Conservation (phyloP, 495 filamentous ascomycete species). For the Cercophora sp. region DNA sequence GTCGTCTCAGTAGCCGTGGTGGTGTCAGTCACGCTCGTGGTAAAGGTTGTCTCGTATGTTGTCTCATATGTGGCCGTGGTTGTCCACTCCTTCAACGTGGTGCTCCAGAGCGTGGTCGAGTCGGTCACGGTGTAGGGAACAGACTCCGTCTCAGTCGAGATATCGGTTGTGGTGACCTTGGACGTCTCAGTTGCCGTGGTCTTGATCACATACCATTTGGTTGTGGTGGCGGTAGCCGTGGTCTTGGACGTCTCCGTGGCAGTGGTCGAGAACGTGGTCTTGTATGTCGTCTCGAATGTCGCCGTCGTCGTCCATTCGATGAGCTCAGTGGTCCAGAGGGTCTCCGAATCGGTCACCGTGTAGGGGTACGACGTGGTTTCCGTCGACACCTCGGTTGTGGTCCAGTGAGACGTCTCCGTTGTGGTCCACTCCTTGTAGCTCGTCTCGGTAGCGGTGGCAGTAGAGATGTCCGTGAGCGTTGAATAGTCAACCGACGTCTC, state of each 20-base stretch:
- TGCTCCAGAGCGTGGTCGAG: conserved; percentile 18
- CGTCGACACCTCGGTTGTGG: conserved; percentile 20
- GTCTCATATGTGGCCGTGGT: not conserved
- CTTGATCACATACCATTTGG: conserved; percentile 18
- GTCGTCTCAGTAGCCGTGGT: conserved; percentile 8
- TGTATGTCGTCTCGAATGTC: conserved; percentile 1
- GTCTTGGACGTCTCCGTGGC: no score
- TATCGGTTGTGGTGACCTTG: not conserved
- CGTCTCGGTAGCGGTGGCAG: conserved; percentile 8
- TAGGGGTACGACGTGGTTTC: conserved; percentile 23
- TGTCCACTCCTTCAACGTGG: conserved; percentile 15
- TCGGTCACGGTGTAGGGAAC: conserved; percentile 25
- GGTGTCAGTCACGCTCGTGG: conserved; percentile 1
- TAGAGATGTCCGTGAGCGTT: no score
- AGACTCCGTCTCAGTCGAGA: conserved; percentile 8
- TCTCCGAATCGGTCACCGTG: conserved; percentile 27
- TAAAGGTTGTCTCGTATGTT: not conserved
- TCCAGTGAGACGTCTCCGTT: conserved; percentile 10
- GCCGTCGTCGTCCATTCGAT: conserved; percentile 24
- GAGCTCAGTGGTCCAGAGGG: conserved; percentile 20
- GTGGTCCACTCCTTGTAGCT: not conserved
- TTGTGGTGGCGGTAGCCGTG: conserved; percentile 19
- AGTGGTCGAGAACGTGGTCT: conserved; percentile 23
- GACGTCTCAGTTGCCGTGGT: conserved; percentile 24
- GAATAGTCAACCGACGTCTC: no score